These are phyloP conservation scores for Metahyphopichia silvanorum DNA, from an alignment of 805 yeast genomes.

Conservation along the genomic window DNA sequence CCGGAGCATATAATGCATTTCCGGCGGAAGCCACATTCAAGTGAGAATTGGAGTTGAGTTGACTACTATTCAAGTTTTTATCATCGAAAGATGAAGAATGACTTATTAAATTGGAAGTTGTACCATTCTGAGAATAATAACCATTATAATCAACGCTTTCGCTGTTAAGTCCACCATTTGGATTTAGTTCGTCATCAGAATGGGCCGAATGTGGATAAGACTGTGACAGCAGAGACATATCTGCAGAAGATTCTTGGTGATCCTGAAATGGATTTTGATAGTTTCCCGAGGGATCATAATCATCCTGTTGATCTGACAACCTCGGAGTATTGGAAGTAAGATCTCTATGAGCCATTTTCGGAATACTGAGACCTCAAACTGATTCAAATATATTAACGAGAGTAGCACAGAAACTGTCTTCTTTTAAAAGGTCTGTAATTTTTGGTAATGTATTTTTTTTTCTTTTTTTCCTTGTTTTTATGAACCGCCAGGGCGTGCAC, in stretches of 20 bases:
- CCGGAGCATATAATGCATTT: slow-evolving; percentile 38
- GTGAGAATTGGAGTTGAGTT: neutral
- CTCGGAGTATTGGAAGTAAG: slow-evolving; percentile 25
- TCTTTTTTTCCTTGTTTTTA: too few relatives aligned
- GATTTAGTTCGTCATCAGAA: slow-evolving; percentile 9
- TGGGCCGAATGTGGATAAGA: neutral
- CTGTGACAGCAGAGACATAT: neutral
- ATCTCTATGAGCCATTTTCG: slow-evolving; percentile 22
- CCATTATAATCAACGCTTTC: slow-evolving; percentile 42
- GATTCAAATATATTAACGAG: neutral
- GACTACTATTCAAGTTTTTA: neutral
- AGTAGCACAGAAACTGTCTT: too few relatives aligned
- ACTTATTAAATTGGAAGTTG: slow-evolving; percentile 33
- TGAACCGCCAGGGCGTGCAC: too few relatives aligned
- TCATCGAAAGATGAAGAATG: slow-evolving; percentile 1
- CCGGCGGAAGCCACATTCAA: neutral
- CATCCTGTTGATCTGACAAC: slow-evolving; percentile 7
- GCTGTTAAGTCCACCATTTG: slow-evolving; percentile 20
- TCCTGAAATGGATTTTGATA: slow-evolving; percentile 2
- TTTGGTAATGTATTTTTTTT: too few relatives aligned
- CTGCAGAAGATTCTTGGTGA: neutral
- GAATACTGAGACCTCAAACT: neutral
- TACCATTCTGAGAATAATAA: slow-evolving; percentile 39
- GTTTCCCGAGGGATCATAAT: slow-evolving; percentile 2
- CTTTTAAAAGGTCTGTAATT: too few relatives aligned